A percentile compares a stretch with the other conserved stretches of the same genome.
phyloP scores from a whole-genome alignment of 2,329 filamentous ascomycete species.

The Penicillium rolfsii region DNA sequence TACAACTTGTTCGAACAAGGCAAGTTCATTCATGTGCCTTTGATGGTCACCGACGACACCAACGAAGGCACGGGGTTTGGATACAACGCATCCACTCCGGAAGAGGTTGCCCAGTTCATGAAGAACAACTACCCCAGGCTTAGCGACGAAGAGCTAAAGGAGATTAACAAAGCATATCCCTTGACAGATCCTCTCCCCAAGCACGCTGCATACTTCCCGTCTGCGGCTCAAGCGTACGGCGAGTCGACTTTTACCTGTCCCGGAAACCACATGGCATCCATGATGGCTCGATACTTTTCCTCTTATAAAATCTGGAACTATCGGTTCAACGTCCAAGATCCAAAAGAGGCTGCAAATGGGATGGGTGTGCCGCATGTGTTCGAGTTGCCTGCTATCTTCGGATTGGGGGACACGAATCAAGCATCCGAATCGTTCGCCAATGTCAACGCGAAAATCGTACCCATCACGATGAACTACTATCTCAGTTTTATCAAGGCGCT shows the following conservation, averaged over 20 bases:
- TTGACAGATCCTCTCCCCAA: conserved; percentile 34
- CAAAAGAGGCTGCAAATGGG: conserved; percentile 40
- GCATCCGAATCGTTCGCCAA: conserved; percentile 34
- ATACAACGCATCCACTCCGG: conserved; percentile 49
- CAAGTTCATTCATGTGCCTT: conserved; percentile 58
- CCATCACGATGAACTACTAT: conserved; percentile 33
- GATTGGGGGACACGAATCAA: conserved; percentile 20
- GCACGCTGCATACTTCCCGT: conserved; percentile 43
- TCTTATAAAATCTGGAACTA: conserved; percentile 50
- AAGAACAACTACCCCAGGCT: conserved; percentile 61
- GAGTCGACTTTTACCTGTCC: conserved; percentile 57
- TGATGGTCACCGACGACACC: conserved; percentile 54
- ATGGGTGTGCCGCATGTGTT: conserved; percentile 45
- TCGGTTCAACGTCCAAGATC: conserved; percentile 52
- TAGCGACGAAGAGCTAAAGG: conserved; percentile 50
- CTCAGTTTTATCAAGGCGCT: conserved; percentile 30
- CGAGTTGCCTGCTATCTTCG: conserved; percentile 35
- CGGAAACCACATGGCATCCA: conserved; percentile 46
- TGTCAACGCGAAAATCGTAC: conserved; percentile 32
- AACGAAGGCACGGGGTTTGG: conserved; percentile 53
- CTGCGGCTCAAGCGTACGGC: conserved; percentile 45
- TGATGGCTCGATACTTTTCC: conserved; percentile 30
- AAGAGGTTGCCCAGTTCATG: conserved; percentile 58
- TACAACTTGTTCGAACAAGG: conserved; percentile 55
- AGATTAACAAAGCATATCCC: conserved; percentile 59